Percentiles rank a stretch among this genome's conserved stretches.
phyloP scores from a whole-genome alignment of 352 stramenopile genomes.

The Phytophthora tubulina region DNA sequence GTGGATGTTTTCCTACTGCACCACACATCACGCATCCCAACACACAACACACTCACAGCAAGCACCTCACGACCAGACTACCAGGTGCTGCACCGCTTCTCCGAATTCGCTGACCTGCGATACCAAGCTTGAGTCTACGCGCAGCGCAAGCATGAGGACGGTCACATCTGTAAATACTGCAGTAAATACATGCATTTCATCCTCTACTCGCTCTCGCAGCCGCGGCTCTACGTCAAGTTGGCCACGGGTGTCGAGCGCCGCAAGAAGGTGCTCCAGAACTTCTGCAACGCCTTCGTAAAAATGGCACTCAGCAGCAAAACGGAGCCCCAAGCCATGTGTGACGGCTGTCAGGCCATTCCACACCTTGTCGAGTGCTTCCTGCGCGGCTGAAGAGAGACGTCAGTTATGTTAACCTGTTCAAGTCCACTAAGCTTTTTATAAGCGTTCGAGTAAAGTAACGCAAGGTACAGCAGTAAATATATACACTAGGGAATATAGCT shows the following conservation, averaged over 20 bases:
- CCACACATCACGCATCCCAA: conserved; percentile 64
- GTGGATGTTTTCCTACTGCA: conserved; percentile 69
- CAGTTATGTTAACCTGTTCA: background rate
- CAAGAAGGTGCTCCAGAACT: conserved; percentile 54
- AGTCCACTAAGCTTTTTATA: conserved; percentile 28
- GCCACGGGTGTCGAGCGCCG: conserved; percentile 37
- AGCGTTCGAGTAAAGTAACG: conserved; percentile 14
- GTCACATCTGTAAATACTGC: conserved; percentile 54
- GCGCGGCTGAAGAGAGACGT: conserved; percentile 16
- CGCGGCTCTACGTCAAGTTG: conserved; percentile 51
- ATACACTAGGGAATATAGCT: conserved; percentile 24
- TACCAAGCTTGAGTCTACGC: conserved; percentile 53
- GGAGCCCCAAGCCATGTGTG: conserved; percentile 40
- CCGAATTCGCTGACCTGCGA: conserved; percentile 54
- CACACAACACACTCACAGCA: conserved; percentile 46
- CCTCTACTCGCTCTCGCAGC: conserved; percentile 54
- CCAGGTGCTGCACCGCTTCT: conserved; percentile 57
- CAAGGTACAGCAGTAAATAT: background rate
- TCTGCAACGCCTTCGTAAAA: conserved; percentile 53
- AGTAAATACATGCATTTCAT: conserved; percentile 67
- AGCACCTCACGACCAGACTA: conserved; percentile 47
- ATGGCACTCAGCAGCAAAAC: conserved; percentile 51
- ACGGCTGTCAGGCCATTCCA: conserved; percentile 50
- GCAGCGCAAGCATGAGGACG: conserved; percentile 49
- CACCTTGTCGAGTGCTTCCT: conserved; percentile 56